A percentile compares a stretch with the other conserved stretches of the same genome.
Conservation (phyloP, 192 early-diverging fungal genomes). For the Coemansia sp. region DNA sequence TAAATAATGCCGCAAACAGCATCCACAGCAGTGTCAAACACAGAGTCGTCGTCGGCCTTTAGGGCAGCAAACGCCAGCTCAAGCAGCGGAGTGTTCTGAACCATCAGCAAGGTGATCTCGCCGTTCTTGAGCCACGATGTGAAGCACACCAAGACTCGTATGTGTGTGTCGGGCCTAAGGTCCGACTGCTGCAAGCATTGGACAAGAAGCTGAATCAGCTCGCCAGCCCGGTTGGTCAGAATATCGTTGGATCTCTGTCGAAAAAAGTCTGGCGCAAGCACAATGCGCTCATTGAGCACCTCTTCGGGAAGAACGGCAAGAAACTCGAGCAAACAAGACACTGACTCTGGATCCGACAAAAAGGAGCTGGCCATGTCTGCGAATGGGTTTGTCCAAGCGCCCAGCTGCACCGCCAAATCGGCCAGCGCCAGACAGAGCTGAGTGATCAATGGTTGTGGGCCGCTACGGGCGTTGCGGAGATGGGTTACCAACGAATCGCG, state of each 20-base stretch:
- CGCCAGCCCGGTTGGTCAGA: conserved; percentile 63
- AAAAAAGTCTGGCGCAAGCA: conserved; percentile 64
- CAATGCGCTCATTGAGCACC: conserved; percentile 65
- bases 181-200: conserved; percentile 66
- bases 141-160: conserved; percentile 72
- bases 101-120: conserved; percentile 66
- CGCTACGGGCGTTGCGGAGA: conserved; percentile 58
- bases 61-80: conserved; percentile 74
- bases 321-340: conserved; percentile 75
- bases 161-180: conserved; percentile 61
- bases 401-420: conserved; percentile 77
- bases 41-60: conserved; percentile 54
- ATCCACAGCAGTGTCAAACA: conserved; percentile 87
- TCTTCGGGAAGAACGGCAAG: conserved; percentile 89
- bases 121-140: conserved; percentile 82
- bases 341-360: conserved; percentile 61
- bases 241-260: conserved; percentile 59
- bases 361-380: conserved; percentile 71
- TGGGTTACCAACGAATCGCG: conserved; percentile 79
- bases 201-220: conserved; percentile 73
- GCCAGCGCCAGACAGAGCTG: conserved; percentile 87
- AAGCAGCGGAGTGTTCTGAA: conserved; percentile 68
- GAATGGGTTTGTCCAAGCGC: conserved; percentile 81
- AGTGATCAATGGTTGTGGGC: conserved; percentile 66
- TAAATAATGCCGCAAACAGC: conserved; percentile 79